A percentile compares a stretch with the other conserved stretches of the same genome.
phyloP scores from a whole-genome alignment of 352 stramenopile species.

The Phytophthora pluvialis region DNA sequence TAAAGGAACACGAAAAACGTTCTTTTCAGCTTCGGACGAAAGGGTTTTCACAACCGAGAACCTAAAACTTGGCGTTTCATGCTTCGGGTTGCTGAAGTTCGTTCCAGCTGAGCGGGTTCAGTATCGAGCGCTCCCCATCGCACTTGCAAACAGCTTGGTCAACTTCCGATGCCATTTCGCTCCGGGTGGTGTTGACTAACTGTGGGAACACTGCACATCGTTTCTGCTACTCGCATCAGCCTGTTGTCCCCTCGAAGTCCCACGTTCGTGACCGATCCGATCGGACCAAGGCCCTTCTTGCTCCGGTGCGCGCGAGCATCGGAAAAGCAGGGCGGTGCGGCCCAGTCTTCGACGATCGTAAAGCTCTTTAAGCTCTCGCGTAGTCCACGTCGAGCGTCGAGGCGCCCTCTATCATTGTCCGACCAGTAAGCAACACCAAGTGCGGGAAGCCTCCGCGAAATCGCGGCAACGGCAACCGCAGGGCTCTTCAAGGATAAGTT shows the following conservation, averaged over 20 bases:
- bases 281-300: conserved; percentile 18
- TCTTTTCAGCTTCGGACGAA: too few species aligned
- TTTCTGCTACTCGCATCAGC: conserved; percentile 33
- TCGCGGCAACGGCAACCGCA: conserved; percentile 10
- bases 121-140: conserved; percentile 24
- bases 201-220: conserved; percentile 22
- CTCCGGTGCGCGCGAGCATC: conserved; percentile 27
- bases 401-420: conserved; percentile 18
- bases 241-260: conserved; percentile 22
- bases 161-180: conserved; percentile 33
- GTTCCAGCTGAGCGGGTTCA: too few species aligned
- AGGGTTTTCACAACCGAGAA: too few species aligned
- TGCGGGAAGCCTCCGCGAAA: conserved; percentile 19
- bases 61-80: too few species aligned
- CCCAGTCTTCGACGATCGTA: conserved; percentile 24
- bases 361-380: conserved; percentile 19
- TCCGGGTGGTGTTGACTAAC: conserved; percentile 28
- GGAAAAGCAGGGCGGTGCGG: conserved; percentile 26
- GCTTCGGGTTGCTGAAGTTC: too few species aligned
- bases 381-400: conserved; percentile 4
- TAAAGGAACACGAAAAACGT: too few species aligned
- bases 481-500: conserved; percentile 26
- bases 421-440: conserved; percentile 25
- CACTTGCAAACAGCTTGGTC: conserved; percentile 32
- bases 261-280: conserved; percentile 22